phyloP scores from a whole-genome alignment of 129 eudicot genomes.

The Flaveria sonorensis region DNA sequence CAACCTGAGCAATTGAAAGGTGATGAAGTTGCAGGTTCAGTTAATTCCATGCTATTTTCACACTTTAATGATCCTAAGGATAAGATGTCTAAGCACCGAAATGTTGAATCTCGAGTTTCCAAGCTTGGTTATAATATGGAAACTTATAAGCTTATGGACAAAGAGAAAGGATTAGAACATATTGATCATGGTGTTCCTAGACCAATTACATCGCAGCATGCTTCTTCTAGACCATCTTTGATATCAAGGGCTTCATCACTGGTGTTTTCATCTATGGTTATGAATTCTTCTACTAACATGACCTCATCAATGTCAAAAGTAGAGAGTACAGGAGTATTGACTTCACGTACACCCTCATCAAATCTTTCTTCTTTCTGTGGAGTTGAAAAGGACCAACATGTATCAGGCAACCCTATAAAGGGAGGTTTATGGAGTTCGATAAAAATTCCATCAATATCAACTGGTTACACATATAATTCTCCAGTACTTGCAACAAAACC shows the following conservation, averaged over 20 bases:
- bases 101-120: constrained; percentile 37
- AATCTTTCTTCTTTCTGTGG: constrained; percentile 35
- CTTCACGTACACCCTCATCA: constrained; percentile 36
- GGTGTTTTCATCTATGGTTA: constrained; percentile 32
- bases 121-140: constrained; percentile 30
- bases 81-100: constrained; percentile 29
- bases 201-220: constrained; percentile 25
- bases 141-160: constrained; percentile 29
- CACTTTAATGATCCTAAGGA: constrained; percentile 31
- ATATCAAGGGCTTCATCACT: constrained; percentile 25
- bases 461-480: constrained; percentile 24
- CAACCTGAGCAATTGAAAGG: constrained; percentile 28
- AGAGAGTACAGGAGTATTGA: constrained; percentile 28
- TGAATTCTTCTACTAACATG: constrained; percentile 32
- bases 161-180: constrained; percentile 31
- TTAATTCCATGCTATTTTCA: constrained; percentile 34
- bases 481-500: constrained; percentile 33
- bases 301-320: constrained; percentile 34
- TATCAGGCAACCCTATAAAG: constrained; percentile 11
- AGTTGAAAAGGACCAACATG: constrained; percentile 29
- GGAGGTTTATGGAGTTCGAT: constrained; percentile 24
- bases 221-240: constrained; percentile 33
- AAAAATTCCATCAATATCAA: constrained; percentile 32
- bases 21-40: constrained; percentile 31
- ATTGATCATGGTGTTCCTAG: constrained; percentile 30